phyloP scores from a whole-genome alignment of 805 yeast genomes.

The Nakazawaea siamensis region DNA sequence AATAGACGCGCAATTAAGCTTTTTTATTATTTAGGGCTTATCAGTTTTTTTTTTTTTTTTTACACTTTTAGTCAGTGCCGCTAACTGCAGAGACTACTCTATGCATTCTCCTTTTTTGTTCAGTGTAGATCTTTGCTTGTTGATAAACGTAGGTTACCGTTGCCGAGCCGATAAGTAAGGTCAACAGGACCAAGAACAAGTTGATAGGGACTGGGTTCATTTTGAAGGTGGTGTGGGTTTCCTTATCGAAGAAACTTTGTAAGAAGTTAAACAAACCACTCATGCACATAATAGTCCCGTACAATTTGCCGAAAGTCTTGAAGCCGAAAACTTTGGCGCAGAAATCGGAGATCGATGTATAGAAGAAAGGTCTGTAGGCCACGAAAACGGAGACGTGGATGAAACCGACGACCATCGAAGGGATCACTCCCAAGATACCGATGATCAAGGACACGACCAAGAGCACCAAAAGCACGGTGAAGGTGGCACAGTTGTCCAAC shows the following conservation, averaged over 20 bases:
- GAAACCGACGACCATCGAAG: conserved; percentile 32
- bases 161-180: conserved; percentile 33
- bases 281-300: conserved; percentile 46
- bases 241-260: conserved; percentile 37
- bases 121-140: conserved; percentile 14
- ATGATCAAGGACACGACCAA: conserved; percentile 32
- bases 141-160: conserved; percentile 31
- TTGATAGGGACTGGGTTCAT: conserved; percentile 52
- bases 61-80: too few species aligned
- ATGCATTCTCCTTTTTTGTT: conserved; percentile 7
- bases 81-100: conserved; percentile 5
- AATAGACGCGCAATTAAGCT: too few species aligned
- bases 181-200: conserved; percentile 27
- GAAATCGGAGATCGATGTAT: conserved; percentile 47
- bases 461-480: conserved; percentile 31
- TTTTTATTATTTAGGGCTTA: too few species aligned
- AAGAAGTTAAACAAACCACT: conserved; percentile 43
- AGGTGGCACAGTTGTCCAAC: conserved; percentile 40
- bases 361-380: conserved; percentile 48
- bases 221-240: conserved; percentile 41
- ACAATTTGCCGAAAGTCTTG: conserved; percentile 52
- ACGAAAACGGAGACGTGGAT: conserved; percentile 40
- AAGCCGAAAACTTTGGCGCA: conserved; percentile 60
- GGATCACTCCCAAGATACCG: conserved; percentile 40
- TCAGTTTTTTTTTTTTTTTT: too few species aligned